phyloP scores from a whole-genome alignment of 2,329 filamentous ascomycete genomes.

The Arthroderma uncinatum region DNA sequence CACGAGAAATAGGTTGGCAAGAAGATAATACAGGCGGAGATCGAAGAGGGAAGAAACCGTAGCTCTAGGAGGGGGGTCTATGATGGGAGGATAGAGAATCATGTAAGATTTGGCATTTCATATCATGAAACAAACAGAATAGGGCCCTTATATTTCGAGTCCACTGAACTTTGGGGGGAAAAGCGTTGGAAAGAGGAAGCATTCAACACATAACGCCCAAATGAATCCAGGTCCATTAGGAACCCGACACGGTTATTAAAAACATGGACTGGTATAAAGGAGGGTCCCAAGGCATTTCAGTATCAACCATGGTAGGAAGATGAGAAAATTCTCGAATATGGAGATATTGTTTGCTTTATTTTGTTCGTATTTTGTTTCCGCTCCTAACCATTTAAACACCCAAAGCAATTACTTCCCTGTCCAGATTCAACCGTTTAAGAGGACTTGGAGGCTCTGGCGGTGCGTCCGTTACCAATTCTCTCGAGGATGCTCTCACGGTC shows the following conservation, averaged over 20 bases:
- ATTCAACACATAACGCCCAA: conserved; percentile 3
- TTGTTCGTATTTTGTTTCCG: not conserved
- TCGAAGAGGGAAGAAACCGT: not conserved
- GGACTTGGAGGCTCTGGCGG: conserved; percentile 21
- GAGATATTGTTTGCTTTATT: not conserved
- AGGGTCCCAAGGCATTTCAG: not conserved
- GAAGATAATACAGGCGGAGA: conserved; percentile 75
- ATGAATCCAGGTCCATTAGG: not conserved
- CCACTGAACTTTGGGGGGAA: not conserved
- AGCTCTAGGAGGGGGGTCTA: not conserved
- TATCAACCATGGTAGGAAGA: not conserved
- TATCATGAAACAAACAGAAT: conserved; percentile 6
- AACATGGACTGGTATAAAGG: not conserved
- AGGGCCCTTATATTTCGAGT: not conserved
- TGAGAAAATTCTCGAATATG: not conserved
- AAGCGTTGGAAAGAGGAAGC: not conserved
- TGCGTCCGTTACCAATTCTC: conserved; percentile 38
- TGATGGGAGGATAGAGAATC: not conserved
- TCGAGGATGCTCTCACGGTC: conserved; percentile 41
- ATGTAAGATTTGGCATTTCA: not conserved
- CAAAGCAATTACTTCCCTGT: not conserved
- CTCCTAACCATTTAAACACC: conserved; percentile 3
- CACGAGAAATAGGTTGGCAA: conserved; percentile 50
- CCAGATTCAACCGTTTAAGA: not conserved
- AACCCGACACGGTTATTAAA: not conserved